Evolutionary conservation across 192 early-diverging fungal species (phyloP), one percentile per base, ranked within the genome.

Genomic region (Coemansia biformis): DNA sequence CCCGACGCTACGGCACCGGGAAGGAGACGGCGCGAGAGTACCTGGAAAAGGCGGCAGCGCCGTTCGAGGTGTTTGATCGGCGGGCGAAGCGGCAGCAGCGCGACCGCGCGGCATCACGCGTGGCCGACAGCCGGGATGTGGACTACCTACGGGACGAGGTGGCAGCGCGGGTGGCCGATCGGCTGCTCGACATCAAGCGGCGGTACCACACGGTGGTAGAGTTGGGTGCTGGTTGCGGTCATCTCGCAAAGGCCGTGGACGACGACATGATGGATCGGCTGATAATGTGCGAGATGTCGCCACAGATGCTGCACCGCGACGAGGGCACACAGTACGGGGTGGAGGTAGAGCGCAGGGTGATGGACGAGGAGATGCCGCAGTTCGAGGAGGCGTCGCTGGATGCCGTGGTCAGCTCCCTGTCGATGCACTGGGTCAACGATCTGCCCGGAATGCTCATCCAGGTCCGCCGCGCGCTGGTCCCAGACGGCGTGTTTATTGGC

Each of bases 341-440:
- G 4, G 76, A 83, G 8, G 82, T 87, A 17, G 84, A 90, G 52
- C 74, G 91, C 38, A 69, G 78, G 18, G 78, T 87, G 8, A 83
- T 88, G n/a, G 85, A 94, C 63, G 90, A 94, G 76, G 94, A 98
- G 43, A 24, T 54, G 8, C 66, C 88, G 6, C 66, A 76, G n/a
- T 93, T 98, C 66, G 82, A 77, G 23, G 83, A 87, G 31, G 79
- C 93, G 69, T 85, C 84, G 23, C 59, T 95, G 51, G 94, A 98
- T 39, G 87, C 85, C 10, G 86, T 98, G 14, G 65, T 98, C 31
- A 90, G 87, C 62, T 87, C 79, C 41, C 48, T 95, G 47, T 79
- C 83, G 2, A 73, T 95, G 77, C 91, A 98, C 63, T 98, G 94
- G 94, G 85, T 98, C 33, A 98, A 98, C 50, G 94, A 98, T 70